Percentiles rank a stretch among this genome's conserved stretches.
These are phyloP conservation scores for Cyberlindnera lachancei DNA, from an alignment of 805 yeast species.

Conservation along the genomic window DNA sequence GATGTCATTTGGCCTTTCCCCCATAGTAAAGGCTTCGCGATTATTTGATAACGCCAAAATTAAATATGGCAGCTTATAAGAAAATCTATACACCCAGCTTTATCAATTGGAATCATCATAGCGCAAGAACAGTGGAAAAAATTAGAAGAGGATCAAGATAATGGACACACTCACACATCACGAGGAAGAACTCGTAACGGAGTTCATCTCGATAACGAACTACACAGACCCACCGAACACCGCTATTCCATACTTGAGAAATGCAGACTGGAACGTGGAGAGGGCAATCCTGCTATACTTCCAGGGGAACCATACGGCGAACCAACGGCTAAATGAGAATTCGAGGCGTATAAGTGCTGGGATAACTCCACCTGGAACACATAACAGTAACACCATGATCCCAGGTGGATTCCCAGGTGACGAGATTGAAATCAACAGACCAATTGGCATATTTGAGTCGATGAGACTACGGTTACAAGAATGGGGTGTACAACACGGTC, in stretches of 20 bases:
- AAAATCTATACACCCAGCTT: too few species aligned
- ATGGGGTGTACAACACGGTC: constrained; percentile 13
- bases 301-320: constrained; percentile 19
- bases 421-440: constrained; percentile 2
- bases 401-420: constrained; percentile 19
- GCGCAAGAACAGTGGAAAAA: too few species aligned
- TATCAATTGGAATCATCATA: too few species aligned
- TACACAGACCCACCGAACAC: constrained; percentile 14
- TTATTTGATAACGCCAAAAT: too few species aligned
- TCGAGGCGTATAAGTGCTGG: too few species aligned
- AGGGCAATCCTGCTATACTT: constrained; percentile 20
- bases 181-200: constrained; percentile 7
- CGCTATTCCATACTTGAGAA: constrained; percentile 17
- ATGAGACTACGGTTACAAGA: constrained; percentile 18
- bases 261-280: constrained; percentile 34
- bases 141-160: too few species aligned
- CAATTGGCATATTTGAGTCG: constrained; percentile 3
- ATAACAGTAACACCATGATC: constrained; percentile 7
- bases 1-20: too few species aligned
- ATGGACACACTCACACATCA: constrained; percentile 12
- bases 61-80: too few species aligned
- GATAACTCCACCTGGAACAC: too few species aligned
- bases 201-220: constrained; percentile 15
- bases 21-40: too few species aligned
- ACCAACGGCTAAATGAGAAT: constrained; percentile 11